phyloP scores from a whole-genome alignment of 2,329 filamentous ascomycete genomes.

The Coniochaeta ligniaria region DNA sequence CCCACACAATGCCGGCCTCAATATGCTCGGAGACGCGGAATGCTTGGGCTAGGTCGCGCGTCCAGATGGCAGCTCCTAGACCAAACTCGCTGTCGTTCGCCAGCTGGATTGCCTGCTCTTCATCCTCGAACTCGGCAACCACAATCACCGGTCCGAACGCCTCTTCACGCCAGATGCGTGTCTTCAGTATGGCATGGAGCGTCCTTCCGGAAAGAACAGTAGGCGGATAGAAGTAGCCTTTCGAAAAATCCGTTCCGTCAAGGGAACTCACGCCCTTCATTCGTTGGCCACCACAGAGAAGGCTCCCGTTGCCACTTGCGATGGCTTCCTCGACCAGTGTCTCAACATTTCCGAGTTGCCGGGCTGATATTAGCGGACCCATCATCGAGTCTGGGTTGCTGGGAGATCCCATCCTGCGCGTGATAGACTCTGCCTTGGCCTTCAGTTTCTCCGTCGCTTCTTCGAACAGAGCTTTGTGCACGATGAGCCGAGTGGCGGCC shows the following conservation, averaged over 20 bases:
- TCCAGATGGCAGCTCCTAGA: conserved; percentile 72
- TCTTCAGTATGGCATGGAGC: conserved; percentile 55
- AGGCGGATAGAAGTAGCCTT: conserved; percentile 71
- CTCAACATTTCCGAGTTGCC: conserved; percentile 60
- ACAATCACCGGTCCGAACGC: conserved; percentile 78
- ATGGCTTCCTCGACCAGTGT: conserved; percentile 56
- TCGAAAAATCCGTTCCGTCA: conserved; percentile 42
- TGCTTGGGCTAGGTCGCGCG: conserved; percentile 64
- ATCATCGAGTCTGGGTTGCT: conserved; percentile 51
- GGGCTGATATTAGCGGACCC: conserved; percentile 55
- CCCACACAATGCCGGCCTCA: conserved; percentile 55
- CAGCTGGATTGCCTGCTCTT: conserved; percentile 61
- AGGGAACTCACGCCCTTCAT: conserved; percentile 39
- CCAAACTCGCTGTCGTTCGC: conserved; percentile 72
- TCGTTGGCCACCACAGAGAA: conserved; percentile 37
- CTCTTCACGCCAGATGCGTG: conserved; percentile 72
- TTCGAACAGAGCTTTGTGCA: conserved; percentile 60
- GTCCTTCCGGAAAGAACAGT: conserved; percentile 57
- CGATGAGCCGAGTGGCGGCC: conserved; percentile 68
- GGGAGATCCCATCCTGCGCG: conserved; percentile 48
- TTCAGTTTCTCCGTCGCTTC: conserved; percentile 58
- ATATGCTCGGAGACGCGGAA: conserved; percentile 66
- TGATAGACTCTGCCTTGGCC: conserved; percentile 51
- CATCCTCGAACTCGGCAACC: conserved; percentile 66
- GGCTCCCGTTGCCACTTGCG: conserved; percentile 35